Base-by-base conservation (phyloP, 371 early-diverging fungal genomes). In the Mucor piriformis region DNA sequence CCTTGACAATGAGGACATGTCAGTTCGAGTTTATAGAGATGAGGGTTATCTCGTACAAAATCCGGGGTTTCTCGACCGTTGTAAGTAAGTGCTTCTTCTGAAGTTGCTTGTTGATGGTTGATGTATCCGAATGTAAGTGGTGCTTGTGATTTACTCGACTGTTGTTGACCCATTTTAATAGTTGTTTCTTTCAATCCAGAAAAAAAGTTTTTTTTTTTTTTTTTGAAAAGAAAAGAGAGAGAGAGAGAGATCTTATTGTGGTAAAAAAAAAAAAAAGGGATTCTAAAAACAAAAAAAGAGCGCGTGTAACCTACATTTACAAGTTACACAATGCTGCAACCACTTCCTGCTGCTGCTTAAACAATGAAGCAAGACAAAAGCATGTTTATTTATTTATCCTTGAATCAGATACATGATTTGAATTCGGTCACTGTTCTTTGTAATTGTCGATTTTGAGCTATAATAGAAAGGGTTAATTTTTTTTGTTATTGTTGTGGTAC, bases 371-470 rank as follows among this genome's bases (percentile, higher is more conserved):
- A n/a, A n/a, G n/a, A n/a, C n/a, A n/a, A n/a, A n/a, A n/a, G n/a
- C n/a, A n/a, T n/a, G 18, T 32, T 18, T 32, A 13, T 37, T 37
- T 37, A 13, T 37, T 38, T 38, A n/a, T 12, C n/a, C 38, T 15
- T 10, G 12, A 12, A 37, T 63, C 42, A 50, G n/a, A 52, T 24
- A 46, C 38, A 59, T 20, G 59, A 35, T 25, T 55, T 61, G 49
- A 76, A 79, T 57, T 77, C 78, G 51, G 67, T 69, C 6, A 79
- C 61, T 18, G 72, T 62, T 27, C 79, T 67, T 50, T 79, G 81
- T 43, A 83, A 48, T 42, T 74, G 66, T 27, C 83, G 79, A 47
- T 83, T 83, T 23, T 76, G 71, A 33, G 74, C 75, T 66, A 73
- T 11, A 35, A 50, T 37, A 44, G 15, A 25, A n/a, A 57, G 35